Conservation (phyloP, 176 grass and related monocot species). For the Oryza brachyantha region DNA sequence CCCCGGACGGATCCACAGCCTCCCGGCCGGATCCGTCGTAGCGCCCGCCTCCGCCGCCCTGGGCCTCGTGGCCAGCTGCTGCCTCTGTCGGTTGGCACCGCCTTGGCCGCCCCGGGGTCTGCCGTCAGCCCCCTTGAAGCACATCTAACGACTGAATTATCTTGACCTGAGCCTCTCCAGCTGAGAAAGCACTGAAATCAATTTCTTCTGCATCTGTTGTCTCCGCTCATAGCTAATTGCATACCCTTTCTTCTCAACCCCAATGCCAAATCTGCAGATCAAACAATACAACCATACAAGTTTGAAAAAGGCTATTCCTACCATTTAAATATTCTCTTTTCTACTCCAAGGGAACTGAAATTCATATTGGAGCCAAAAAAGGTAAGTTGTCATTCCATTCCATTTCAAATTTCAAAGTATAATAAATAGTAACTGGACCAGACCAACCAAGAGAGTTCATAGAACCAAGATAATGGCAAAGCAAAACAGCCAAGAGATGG, state of each 20-base stretch:
- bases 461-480: conserved; percentile 4
- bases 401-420: conserved; percentile 1
- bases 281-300: conserved; percentile 11
- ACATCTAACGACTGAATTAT: too few species aligned
- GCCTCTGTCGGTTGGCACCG: too few species aligned
- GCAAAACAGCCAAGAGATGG: background rate
- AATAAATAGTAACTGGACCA: background rate
- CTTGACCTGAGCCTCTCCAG: conserved; percentile 84
- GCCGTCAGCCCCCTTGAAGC: too few species aligned
- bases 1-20: too few species aligned
- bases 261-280: conserved; percentile 60
- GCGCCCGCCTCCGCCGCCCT: too few species aligned
- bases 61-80: too few species aligned
- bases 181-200: conserved; percentile 76
- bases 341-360: background rate
- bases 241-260: conserved; percentile 87
- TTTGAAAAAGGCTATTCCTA: conserved; percentile 6
- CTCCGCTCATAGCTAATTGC: conserved; percentile 75
- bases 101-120: too few species aligned
- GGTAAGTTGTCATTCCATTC: background rate
- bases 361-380: conserved; percentile 13
- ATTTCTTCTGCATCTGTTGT: conserved; percentile 82
- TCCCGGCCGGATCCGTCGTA: too few species aligned
- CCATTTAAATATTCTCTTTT: conserved; percentile 12
- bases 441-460: background rate